These are phyloP conservation scores for Candida gigantensis DNA, from an alignment of 1,139 yeast species.

Conservation along the genomic window DNA sequence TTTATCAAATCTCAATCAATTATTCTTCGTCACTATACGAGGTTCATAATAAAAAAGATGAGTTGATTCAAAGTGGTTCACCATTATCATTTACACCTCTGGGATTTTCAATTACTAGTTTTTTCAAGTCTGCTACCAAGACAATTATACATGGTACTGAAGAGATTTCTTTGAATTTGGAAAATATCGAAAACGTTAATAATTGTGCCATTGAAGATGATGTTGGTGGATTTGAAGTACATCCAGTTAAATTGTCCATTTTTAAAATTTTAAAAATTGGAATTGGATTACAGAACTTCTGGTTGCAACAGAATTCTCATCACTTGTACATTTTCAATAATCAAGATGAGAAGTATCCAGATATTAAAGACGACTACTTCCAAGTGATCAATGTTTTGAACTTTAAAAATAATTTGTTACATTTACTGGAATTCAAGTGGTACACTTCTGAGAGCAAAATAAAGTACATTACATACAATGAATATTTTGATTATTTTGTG, in stretches of 20 bases:
- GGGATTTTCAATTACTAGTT: slow-evolving; percentile 28
- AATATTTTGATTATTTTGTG: slow-evolving; percentile 30
- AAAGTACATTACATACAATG: slow-evolving; percentile 26
- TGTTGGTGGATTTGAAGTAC: slow-evolving; percentile 26
- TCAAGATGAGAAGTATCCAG: slow-evolving; percentile 17
- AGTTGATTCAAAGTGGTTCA: slow-evolving; percentile 33
- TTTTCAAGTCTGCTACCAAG: slow-evolving; percentile 40
- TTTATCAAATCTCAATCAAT: slow-evolving; percentile 36
- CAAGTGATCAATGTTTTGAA: slow-evolving; percentile 39
- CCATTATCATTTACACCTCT: slow-evolving; percentile 33
- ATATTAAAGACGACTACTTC: slow-evolving; percentile 18
- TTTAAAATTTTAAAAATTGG: slow-evolving; percentile 39
- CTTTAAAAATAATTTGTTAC: slow-evolving; percentile 31
- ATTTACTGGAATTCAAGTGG: slow-evolving; percentile 34
- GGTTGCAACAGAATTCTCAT: slow-evolving; percentile 45
- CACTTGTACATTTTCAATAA: slow-evolving; percentile 35
- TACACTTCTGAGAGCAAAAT: slow-evolving; percentile 24
- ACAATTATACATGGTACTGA: slow-evolving; percentile 31
- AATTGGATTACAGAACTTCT: slow-evolving; percentile 32
- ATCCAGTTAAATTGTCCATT: slow-evolving; percentile 31
- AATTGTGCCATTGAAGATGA: slow-evolving; percentile 36
- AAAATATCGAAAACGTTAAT: slow-evolving; percentile 41
- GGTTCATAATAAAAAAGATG: slow-evolving; percentile 26
- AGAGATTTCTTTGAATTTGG: slow-evolving; percentile 25
- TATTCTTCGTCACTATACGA: slow-evolving; percentile 36